Evolutionary conservation across 352 stramenopile genomes (phyloP), one percentile per base, ranked within the genome.

Genomic region (Phytopythium delawarense): DNA sequence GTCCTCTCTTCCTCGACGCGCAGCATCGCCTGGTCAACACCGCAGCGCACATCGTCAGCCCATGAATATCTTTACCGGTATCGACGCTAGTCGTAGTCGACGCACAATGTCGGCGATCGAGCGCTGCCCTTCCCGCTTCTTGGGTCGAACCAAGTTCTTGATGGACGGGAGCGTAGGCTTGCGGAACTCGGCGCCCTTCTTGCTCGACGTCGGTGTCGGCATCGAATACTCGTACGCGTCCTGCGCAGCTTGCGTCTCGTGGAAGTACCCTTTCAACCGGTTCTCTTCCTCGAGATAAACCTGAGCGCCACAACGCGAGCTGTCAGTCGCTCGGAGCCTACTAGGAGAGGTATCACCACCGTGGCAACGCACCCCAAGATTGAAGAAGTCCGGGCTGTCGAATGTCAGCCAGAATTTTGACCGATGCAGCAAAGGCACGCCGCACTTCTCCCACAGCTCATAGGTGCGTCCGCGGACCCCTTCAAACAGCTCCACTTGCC

Each of bases 391-490:
- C 2, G 71, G 55, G 18, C 65, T 66, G 59, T 90, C 84, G 63
- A 91, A 94, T 13, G 75, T 88, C 42, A 92, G 66, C 85, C 85
- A 94, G 57, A 94, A 94, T 58, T 92, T 91, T 52, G 85, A 90
- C 20, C 85, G 74, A 66, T 94, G 78, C 0, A 91, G 63, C 23
- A 94, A 57, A 7, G 85, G 78, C 18, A 84, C 81, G 53, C 88
- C 74, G 40, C 75, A 87, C 48, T 79, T 70, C 32, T 79, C 65
- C 85, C 85, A 94, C 35, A 91, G 50, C 40, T 81, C 75, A 44
- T 89, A 92, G n/a, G 91, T 83, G 42, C 78, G 80, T 39, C 64
- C 65, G 2, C 81, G 76, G 23, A 70, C 76, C 18, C 67, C 72
- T 52, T 83, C 70, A 60, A 92, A 79, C 69, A 91, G 64, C 9